Percentiles rank a stretch among this genome's conserved stretches.
Conservation (phyloP, 2,329 filamentous ascomycete genomes). For the Colletotrichum shisoi region DNA sequence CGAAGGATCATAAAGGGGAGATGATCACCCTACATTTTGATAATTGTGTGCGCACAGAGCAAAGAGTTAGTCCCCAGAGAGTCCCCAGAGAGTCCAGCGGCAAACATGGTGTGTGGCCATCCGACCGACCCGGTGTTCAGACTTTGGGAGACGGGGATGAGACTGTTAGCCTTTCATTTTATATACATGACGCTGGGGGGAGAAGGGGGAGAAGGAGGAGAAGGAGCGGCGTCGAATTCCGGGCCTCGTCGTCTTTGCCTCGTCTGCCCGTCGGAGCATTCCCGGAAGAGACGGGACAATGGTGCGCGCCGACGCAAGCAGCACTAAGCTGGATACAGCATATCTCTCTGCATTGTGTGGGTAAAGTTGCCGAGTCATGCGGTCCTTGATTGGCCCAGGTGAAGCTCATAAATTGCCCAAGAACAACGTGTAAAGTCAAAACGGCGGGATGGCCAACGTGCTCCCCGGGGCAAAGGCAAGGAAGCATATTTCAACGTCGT, state of each 20-base stretch:
- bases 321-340: conserved; percentile 23
- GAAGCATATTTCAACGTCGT: conserved; percentile 31
- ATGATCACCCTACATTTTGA: conserved; percentile 6
- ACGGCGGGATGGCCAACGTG: conserved; percentile 33
- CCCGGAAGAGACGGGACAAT: conserved; percentile 26
- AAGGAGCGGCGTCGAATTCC: background rate
- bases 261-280: conserved; percentile 14
- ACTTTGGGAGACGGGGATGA: conserved; percentile 12
- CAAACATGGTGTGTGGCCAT: background rate
- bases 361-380: conserved; percentile 27
- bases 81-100: background rate
- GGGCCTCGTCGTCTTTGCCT: conserved; percentile 15
- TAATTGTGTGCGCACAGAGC: conserved; percentile 10
- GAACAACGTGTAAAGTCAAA: conserved; percentile 28
- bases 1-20: background rate
- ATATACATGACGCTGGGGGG: conserved; percentile 18
- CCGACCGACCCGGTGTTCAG: conserved; percentile 32
- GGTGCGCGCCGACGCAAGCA: background rate
- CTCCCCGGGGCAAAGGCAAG: background rate
- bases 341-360: conserved; percentile 18
- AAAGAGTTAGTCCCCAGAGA: too few species aligned
- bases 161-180: conserved; percentile 17
- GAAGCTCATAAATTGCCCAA: conserved; percentile 22
- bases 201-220: too few species aligned
- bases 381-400: conserved; percentile 15